A percentile compares a stretch with the other conserved stretches of the same genome.
Evolutionary conservation across 2,329 filamentous ascomycete species (phyloP).

Genomic region (Penicillium sp.): DNA sequence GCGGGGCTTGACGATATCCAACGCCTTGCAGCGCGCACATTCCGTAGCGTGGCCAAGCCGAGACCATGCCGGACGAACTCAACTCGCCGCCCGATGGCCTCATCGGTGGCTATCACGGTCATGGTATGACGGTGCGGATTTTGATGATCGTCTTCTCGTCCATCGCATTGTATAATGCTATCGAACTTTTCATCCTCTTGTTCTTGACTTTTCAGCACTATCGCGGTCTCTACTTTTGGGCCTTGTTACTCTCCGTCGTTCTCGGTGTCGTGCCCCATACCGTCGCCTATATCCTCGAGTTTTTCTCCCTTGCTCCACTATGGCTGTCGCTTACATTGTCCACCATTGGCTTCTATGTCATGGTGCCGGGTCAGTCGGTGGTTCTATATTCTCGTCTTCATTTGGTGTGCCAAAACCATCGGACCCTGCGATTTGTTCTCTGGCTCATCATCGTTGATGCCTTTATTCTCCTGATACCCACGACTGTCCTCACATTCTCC

Average conservation of each 20-base stretch:
- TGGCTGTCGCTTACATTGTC: slow-evolving; percentile 43
- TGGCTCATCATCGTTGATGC: slow-evolving; percentile 58
- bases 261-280: slow-evolving; percentile 38
- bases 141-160: slow-evolving; percentile 34
- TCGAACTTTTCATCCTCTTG: slow-evolving; percentile 40
- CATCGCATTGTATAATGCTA: slow-evolving; percentile 50
- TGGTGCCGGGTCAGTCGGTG: slow-evolving; percentile 62
- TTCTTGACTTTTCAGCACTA: slow-evolving; percentile 40
- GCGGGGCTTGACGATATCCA: slow-evolving; percentile 1
- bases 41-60: not conserved
- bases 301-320: slow-evolving; percentile 34
- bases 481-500: slow-evolving; percentile 55
- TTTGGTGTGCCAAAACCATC: slow-evolving; percentile 53
- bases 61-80: slow-evolving; percentile 14
- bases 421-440: slow-evolving; percentile 50
- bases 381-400: slow-evolving; percentile 64
- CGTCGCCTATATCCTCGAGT: slow-evolving; percentile 41
- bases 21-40: not conserved
- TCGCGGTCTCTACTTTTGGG: slow-evolving; percentile 44
- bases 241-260: slow-evolving; percentile 36
- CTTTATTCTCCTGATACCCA: slow-evolving; percentile 53
- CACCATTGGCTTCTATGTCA: slow-evolving; percentile 55
- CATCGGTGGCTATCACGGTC: slow-evolving; percentile 27
- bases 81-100: slow-evolving; percentile 29
- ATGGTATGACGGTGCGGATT: slow-evolving; percentile 24